Evolutionary conservation across 495 filamentous ascomycete species (phyloP).

Genomic region (Tricharina praecox): DNA sequence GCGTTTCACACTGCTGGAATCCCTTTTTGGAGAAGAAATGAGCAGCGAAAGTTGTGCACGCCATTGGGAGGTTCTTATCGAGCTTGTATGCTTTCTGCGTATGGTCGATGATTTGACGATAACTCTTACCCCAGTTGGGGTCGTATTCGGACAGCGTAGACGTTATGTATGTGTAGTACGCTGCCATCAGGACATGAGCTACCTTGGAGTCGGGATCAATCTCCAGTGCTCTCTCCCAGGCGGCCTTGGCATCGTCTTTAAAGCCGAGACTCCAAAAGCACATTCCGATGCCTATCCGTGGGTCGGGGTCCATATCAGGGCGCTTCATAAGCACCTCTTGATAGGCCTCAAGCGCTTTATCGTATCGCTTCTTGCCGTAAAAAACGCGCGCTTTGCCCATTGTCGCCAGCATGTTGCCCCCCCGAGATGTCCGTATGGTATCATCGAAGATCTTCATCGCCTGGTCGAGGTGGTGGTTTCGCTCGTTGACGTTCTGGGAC

Average conservation of each 20-base stretch:
- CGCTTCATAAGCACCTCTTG: slow-evolving; percentile 76
- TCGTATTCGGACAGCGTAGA: slow-evolving; percentile 40
- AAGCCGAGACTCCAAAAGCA: slow-evolving; percentile 89
- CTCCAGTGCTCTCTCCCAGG: slow-evolving; percentile 74
- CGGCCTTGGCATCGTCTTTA: slow-evolving; percentile 76
- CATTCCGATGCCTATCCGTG: slow-evolving; percentile 83
- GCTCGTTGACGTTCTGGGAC: slow-evolving; percentile 48
- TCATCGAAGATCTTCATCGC: slow-evolving; percentile 88
- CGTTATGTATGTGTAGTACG: slow-evolving; percentile 68
- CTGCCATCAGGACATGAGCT: slow-evolving; percentile 73
- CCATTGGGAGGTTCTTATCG: slow-evolving; percentile 83
- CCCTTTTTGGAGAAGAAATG: slow-evolving; percentile 71
- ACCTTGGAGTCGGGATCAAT: slow-evolving; percentile 79
- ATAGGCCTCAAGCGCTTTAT: slow-evolving; percentile 66
- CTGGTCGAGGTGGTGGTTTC: slow-evolving; percentile 59
- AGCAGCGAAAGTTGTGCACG: slow-evolving; percentile 70
- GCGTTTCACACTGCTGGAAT: slow-evolving; percentile 58
- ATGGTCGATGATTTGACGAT: slow-evolving; percentile 89
- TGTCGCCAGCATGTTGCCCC: slow-evolving; percentile 79
- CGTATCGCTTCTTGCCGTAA: slow-evolving; percentile 66
- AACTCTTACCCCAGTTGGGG: slow-evolving; percentile 59
- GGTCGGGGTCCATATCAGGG: slow-evolving; percentile 85
- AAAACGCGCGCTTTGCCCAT: slow-evolving; percentile 71
- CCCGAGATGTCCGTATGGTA: slow-evolving; percentile 62
- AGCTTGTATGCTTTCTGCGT: slow-evolving; percentile 86